Evolutionary conservation across 345 rosid species (phyloP), one percentile per base, ranked within the genome.

Genomic region (Sonneratia caseolaris): DNA sequence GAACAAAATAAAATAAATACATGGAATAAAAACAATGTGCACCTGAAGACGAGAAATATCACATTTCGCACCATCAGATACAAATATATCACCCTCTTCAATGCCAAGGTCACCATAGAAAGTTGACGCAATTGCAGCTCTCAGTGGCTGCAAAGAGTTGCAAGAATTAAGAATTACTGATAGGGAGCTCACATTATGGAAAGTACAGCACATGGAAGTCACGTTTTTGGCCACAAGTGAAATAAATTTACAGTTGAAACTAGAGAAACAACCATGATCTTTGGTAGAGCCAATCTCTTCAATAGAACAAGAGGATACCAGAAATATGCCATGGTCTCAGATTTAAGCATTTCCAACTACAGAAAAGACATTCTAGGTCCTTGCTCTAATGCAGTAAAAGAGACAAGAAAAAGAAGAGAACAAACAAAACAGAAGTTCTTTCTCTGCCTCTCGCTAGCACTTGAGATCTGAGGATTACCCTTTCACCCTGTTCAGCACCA

Each of bases 31-130:
- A 27, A n/a, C 3, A 27, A 59, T 48, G 51, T 70, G 70, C 59
- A 95, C 99, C 99, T 95, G 98, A 69, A 95, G 99, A 40, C 99
- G 51, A 2, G 51, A 86, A 75, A 92, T 94, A 71, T 94, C 98
- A 78, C 98, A 90, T 76, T 94, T 92, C 71, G 99, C 99, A 85
- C 98, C 99, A 83, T 95, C 98, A 71, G 98, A 95, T 69, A 95
- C 99, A 82, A 95, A 95, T 70, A 95, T 82, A 77, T 95, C 98
- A 68, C 75, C 92, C 27, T 88, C 97, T 70, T 79, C 91, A 69
- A 95, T 86, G 82, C 92, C 97, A 79, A 95, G 92, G 75, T 84
- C 86, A 16, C 74, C 32, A 75, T 92, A 95, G 79, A 82, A 92
- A 64, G 89, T 80, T 56, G 90, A 84, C 18, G 93, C 88, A 81